These are phyloP conservation scores for Musa balbisiana DNA, from an alignment of 202 grass and related monocot genomes.

Conservation along the genomic window DNA sequence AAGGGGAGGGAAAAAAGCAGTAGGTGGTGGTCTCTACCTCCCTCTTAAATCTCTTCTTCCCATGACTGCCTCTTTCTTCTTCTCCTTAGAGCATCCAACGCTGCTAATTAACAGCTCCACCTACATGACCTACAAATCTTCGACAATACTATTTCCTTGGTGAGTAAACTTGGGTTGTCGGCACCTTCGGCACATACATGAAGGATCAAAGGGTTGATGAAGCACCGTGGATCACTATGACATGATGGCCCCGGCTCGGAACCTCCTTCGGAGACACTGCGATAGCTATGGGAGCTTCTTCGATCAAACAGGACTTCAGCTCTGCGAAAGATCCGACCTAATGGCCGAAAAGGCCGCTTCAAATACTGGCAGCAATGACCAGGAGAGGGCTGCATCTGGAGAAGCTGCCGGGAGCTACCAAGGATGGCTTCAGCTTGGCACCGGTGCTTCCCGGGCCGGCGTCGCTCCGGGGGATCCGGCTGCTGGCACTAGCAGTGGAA, in stretches of 20 bases:
- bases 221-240: background rate
- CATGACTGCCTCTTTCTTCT: background rate
- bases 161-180: background rate
- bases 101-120: background rate
- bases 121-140: background rate
- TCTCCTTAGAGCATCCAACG: background rate
- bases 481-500: background rate
- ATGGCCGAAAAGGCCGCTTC: slow-evolving; percentile 4
- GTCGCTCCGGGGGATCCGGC: background rate
- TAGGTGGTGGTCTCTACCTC: background rate
- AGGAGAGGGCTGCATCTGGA: background rate
- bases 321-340: background rate
- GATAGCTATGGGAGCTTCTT: background rate
- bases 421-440: slow-evolving; percentile 2
- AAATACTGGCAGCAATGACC: background rate
- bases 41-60: background rate
- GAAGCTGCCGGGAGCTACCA: background rate
- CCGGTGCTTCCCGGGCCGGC: background rate
- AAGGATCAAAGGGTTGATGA: background rate
- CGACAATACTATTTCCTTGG: no score
- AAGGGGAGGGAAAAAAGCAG: background rate
- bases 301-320: background rate
- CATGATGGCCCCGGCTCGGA: slow-evolving; percentile 1
- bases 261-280: slow-evolving; percentile 7
- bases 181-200: background rate